phyloP scores from a whole-genome alignment of 768 basidiomycete genomes.

The Chlorophyllum brunneum region DNA sequence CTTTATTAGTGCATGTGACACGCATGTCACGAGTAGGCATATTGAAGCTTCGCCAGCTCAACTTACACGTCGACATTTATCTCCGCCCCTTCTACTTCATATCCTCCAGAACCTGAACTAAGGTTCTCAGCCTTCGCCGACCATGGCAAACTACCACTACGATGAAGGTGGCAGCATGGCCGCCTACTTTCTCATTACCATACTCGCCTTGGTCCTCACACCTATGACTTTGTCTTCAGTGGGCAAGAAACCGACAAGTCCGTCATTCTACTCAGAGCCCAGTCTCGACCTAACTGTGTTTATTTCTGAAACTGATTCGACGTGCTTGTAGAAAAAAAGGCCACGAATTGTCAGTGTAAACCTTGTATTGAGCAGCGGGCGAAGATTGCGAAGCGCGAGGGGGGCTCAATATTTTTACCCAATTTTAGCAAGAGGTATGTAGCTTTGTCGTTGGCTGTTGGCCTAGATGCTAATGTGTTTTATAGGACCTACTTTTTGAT shows the following conservation, averaged over 20 bases:
- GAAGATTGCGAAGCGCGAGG: constrained; percentile 35
- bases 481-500: constrained; percentile 56
- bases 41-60: constrained; percentile 14
- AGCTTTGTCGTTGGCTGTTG: background rate
- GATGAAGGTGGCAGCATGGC: constrained; percentile 86
- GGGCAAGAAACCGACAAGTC: constrained; percentile 37
- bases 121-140: constrained; percentile 17
- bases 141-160: constrained; percentile 81
- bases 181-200: constrained; percentile 86
- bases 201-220: constrained; percentile 78
- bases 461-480: constrained; percentile 4
- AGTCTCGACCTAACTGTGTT: background rate
- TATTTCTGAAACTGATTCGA: background rate
- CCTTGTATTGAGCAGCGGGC: constrained; percentile 56
- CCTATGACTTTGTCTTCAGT: constrained; percentile 66
- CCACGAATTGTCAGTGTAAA: constrained; percentile 56
- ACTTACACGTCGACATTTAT: constrained; percentile 6
- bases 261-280: constrained; percentile 23
- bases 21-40: constrained; percentile 2
- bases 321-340: constrained; percentile 21
- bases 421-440: constrained; percentile 51
- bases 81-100: background rate
- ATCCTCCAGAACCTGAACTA: background rate
- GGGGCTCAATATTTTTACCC: constrained; percentile 45
- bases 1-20: constrained; percentile 6